Evolutionary conservation across 495 filamentous ascomycete genomes (phyloP).

Genomic region (Podospora pseudoanserina): DNA sequence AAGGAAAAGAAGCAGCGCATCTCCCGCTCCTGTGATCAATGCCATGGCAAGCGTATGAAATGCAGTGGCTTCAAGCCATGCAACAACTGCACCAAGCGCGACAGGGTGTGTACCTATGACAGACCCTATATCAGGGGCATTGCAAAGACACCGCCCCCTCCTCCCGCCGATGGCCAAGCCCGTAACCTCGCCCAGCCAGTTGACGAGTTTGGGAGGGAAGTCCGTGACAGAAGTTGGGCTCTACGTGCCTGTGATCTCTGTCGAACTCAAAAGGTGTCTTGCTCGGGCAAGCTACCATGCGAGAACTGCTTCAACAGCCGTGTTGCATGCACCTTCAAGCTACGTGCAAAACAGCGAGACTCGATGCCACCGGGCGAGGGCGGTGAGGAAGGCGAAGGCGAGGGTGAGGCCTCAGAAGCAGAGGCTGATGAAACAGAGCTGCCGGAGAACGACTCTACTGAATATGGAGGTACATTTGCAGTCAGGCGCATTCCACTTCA

Average conservation of each 20-base stretch:
- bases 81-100: constrained; percentile 18
- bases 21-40: constrained; percentile 24
- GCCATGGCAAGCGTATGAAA: constrained; percentile 8
- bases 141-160: constrained; percentile 21
- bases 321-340: constrained; percentile 23
- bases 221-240: constrained; percentile 21
- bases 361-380: neutral
- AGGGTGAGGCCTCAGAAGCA: neutral
- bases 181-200: constrained; percentile 15
- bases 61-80: constrained; percentile 28
- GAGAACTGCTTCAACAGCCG: constrained; percentile 20
- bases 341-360: neutral
- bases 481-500: constrained; percentile 6
- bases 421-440: neutral
- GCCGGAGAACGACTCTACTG: neutral
- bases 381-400: neutral
- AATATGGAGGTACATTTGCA: neutral
- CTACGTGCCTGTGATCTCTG: constrained; percentile 25
- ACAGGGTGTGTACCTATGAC: constrained; percentile 21
- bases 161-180: constrained; percentile 13
- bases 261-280: constrained; percentile 10
- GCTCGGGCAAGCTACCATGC: constrained; percentile 24
- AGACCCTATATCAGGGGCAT: constrained; percentile 18
- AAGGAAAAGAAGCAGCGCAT: constrained; percentile 14
- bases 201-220: constrained; percentile 14